Evolutionary conservation across 192 early-diverging fungal genomes (phyloP), one percentile per base, ranked within the genome.

Genomic region (Coemansia sp.): DNA sequence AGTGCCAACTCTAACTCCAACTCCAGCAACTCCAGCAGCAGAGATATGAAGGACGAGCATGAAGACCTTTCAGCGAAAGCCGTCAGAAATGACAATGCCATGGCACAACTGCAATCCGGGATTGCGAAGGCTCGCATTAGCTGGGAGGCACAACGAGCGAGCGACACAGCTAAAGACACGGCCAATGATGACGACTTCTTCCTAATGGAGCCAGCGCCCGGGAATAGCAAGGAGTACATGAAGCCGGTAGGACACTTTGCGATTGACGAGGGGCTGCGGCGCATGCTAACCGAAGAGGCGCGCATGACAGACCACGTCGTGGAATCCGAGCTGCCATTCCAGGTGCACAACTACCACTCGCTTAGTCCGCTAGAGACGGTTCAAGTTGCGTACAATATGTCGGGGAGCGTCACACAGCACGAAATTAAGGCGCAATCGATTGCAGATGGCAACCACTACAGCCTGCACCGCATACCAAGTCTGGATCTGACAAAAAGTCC

Each of bases 321-420:
- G 51, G 87, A 89, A 26, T 84, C 86, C 40, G 87, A 86, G 10
- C 74, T 94, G 9, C 92, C 92, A 0, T 82, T 83, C 64, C 92
- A 95, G 69, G 73, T 98, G 16, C 92, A 98, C 84, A 88, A 89
- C 55, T 99, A 99, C 79, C 92, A 98, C 74, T 90, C 92, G 21
- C 74, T 94, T 5, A 89, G 81, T 48, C 89, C 90, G 21, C 78
- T 90, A 26, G 90, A 91, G 70, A 68, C 65, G 0, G 62, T 76
- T 2, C 76, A 88, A 8, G 84, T 89, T 21, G 26, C 7, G 36
- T 85, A 83, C 52, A 81, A 82, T 22, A 71, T 81, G 9, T 82
- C 88, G 32, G 85, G 88, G 1, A 87, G 89, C 0, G 86, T 88
- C 67, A 86, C 85, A 15, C 87, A 91, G 26, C 89, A 84, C 19